A percentile compares a stretch with the other conserved stretches of the same genome.
phyloP scores from a whole-genome alignment of 345 rosid species.

The Crucihimalaya himalaica region DNA sequence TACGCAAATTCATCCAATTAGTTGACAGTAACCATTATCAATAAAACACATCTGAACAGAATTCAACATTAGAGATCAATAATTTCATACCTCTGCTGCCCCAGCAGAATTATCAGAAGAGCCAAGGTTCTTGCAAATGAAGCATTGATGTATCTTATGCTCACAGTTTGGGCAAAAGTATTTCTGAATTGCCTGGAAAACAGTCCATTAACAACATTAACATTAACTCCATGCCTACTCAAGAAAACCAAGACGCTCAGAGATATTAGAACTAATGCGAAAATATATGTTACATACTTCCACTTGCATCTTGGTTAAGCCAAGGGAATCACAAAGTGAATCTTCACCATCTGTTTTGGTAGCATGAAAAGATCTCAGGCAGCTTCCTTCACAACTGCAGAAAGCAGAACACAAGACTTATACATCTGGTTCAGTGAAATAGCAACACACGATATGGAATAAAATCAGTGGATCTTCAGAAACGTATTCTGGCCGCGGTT shows the following conservation, averaged over 20 bases:
- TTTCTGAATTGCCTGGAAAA: constrained; percentile 56
- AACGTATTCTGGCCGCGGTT: not conserved
- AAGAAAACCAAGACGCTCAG: not conserved
- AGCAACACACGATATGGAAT: not conserved
- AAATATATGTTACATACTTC: constrained; percentile 49
- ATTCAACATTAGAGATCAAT: constrained; percentile 18
- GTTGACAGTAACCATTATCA: constrained; percentile 22
- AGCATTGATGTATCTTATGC: constrained; percentile 76
- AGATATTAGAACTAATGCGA: constrained; percentile 5
- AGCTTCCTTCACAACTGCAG: constrained; percentile 84
- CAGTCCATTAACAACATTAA: constrained; percentile 27
- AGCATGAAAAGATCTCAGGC: constrained; percentile 93
- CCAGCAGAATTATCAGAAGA: constrained; percentile 68
- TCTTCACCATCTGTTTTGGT: constrained; percentile 61
- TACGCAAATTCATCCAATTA: constrained; percentile 12
- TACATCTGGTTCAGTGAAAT: constrained; percentile 25
- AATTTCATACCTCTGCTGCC: constrained; percentile 67
- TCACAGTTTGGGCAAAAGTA: constrained; percentile 77
- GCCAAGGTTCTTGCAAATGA: constrained; percentile 80
- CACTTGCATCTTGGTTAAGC: constrained; percentile 59
- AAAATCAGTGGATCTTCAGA: constrained; percentile 9
- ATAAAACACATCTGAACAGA: constrained; percentile 12
- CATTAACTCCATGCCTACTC: constrained; percentile 22
- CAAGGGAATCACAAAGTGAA: constrained; percentile 65
- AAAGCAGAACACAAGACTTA: constrained; percentile 31